A percentile compares a stretch with the other conserved stretches of the same genome.
These are phyloP conservation scores for Gloeophyllum trabeum DNA, from an alignment of 768 basidiomycete species.

Conservation along the genomic window DNA sequence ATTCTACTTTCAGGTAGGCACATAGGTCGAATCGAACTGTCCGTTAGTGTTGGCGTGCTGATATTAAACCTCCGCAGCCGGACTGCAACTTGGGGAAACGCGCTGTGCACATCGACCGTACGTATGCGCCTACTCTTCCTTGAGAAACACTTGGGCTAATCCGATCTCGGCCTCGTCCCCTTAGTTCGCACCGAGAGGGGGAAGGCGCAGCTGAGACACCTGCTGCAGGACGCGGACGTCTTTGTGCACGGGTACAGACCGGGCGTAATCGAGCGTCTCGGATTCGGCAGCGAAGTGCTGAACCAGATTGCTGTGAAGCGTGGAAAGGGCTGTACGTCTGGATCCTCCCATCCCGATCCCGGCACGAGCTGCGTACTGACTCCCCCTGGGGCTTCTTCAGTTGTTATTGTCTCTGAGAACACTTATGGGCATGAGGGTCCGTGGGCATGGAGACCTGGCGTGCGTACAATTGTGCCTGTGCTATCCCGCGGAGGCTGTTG, in stretches of 20 bases:
- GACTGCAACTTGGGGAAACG: constrained; percentile 19
- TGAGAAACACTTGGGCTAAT: too few species aligned
- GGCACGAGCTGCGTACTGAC: not conserved
- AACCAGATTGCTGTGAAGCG: constrained; percentile 11
- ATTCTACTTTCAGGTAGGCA: not conserved
- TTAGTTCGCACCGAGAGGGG: constrained; percentile 12
- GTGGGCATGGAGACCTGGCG: constrained; percentile 1
- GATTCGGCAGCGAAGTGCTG: constrained; percentile 19
- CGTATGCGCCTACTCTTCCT: not conserved
- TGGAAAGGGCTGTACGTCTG: not conserved
- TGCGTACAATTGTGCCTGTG: not conserved
- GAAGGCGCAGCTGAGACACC: constrained; percentile 5
- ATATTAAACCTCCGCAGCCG: constrained; percentile 8
- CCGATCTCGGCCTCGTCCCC: too few species aligned
- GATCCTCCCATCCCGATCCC: not conserved
- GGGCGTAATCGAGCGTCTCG: constrained; percentile 16
- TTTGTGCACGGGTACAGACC: constrained; percentile 20
- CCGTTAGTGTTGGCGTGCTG: not conserved
- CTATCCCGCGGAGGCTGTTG: not conserved
- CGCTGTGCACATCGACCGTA: constrained; percentile 14
- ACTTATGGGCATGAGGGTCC: constrained; percentile 1
- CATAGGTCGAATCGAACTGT: not conserved
- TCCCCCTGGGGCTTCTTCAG: not conserved
- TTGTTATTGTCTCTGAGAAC: not conserved
- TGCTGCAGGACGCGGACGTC: constrained; percentile 17